phyloP scores from a whole-genome alignment of 192 early-diverging fungal genomes.

The Podila epigama region DNA sequence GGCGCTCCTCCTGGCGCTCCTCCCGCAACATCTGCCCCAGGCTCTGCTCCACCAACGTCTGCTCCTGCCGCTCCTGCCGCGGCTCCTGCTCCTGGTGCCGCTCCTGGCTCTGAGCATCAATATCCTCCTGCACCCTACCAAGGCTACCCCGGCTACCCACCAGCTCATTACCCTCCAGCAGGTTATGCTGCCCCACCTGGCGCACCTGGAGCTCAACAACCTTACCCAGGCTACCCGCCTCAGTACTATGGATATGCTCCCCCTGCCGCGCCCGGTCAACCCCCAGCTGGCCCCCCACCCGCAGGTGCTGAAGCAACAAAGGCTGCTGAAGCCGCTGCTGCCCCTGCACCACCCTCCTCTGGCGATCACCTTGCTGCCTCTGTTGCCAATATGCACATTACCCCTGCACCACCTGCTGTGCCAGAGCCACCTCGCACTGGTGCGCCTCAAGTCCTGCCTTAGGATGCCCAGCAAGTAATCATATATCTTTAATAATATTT shows the following conservation, averaged over 20 bases:
- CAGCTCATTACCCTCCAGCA: background rate
- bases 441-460: background rate
- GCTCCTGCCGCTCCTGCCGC: background rate
- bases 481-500: too few relatives aligned
- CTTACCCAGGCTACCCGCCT: background rate
- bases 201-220: background rate
- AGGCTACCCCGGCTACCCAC: background rate
- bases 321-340: background rate
- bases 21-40: too few relatives aligned
- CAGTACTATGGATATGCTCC: background rate
- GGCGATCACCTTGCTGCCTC: background rate
- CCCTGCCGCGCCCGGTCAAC: too few relatives aligned
- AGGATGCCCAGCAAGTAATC: too few relatives aligned
- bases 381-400: background rate
- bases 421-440: background rate
- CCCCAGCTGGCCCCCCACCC: background rate
- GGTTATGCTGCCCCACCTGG: background rate
- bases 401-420: background rate
- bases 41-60: too few relatives aligned
- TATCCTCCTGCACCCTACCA: background rate
- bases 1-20: background rate
- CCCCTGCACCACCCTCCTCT: background rate
- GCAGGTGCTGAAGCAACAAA: background rate
- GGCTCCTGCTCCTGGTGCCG: background rate
- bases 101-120: too few relatives aligned